Conservation (phyloP, 129 eudicot genomes). For the Glebionis coronaria region DNA sequence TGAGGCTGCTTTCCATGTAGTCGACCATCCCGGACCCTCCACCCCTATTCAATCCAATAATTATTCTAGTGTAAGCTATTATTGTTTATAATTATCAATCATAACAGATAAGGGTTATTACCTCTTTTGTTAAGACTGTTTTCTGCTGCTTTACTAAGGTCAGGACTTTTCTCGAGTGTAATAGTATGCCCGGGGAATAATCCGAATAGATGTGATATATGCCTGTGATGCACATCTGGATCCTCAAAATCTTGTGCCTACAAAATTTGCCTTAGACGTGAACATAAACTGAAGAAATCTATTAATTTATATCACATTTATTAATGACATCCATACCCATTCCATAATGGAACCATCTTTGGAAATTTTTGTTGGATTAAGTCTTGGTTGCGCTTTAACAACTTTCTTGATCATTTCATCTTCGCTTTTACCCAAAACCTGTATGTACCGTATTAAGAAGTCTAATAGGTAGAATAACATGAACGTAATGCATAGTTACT, state of each 20-base stretch:
- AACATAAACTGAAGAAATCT: too few relatives aligned
- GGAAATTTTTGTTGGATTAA: constrained; percentile 46
- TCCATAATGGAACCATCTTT: constrained; percentile 73
- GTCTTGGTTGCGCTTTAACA: constrained; percentile 50
- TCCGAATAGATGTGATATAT: constrained; percentile 62
- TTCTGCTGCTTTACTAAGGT: constrained; percentile 57
- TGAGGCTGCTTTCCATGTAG: constrained; percentile 62
- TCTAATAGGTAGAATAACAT: neutral
- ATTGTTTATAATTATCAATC: neutral
- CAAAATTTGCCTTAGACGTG: too few relatives aligned
- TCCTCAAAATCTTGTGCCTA: constrained; percentile 48
- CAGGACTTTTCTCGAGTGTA: constrained; percentile 45
- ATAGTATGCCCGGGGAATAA: constrained; percentile 64
- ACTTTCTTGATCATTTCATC: constrained; percentile 52
- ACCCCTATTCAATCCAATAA: constrained; percentile 35
- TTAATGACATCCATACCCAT: constrained; percentile 42
- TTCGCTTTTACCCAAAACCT: constrained; percentile 47
- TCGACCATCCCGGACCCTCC: constrained; percentile 85
- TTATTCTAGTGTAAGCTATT: neutral
- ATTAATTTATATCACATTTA: neutral
- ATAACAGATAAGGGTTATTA: neutral
- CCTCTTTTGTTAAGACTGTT: constrained; percentile 47
- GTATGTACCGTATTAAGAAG: neutral
- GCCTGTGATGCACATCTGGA: constrained; percentile 22
- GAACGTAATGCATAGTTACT: neutral